A percentile compares a stretch with the other conserved stretches of the same genome.
These are phyloP conservation scores for Hyaloperonospora arabidopsidis DNA, from an alignment of 352 stramenopile species.

Conservation along the genomic window DNA sequence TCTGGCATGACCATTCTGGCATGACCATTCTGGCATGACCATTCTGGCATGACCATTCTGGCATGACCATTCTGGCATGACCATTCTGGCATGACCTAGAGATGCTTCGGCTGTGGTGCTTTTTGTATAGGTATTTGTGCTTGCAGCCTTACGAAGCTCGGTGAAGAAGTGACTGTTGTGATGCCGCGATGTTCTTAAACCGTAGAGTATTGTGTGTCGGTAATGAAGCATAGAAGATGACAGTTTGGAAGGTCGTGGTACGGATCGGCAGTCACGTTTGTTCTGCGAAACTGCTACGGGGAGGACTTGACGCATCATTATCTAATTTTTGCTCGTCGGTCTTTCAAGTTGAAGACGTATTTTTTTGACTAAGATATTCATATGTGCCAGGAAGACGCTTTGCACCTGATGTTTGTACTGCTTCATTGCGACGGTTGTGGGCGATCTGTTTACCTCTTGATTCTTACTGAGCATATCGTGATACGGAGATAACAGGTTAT, in stretches of 20 bases:
- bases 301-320: constrained; percentile 14
- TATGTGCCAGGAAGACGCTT: constrained; percentile 48
- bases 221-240: constrained; percentile 15
- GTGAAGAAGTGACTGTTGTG: not conserved
- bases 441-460: constrained; percentile 4
- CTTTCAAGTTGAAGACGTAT: constrained; percentile 31
- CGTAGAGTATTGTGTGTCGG: not conserved
- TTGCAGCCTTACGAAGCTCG: constrained; percentile 16
- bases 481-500: constrained; percentile 19
- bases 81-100: not conserved
- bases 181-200: constrained; percentile 3
- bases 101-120: no score
- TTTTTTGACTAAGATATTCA: constrained; percentile 54
- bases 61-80: no score
- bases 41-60: no score
- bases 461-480: constrained; percentile 3
- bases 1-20: no score
- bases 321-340: constrained; percentile 6
- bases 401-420: constrained; percentile 9
- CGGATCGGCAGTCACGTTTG: constrained; percentile 12
- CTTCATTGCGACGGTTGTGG: constrained; percentile 10
- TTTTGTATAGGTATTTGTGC: no score
- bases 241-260: constrained; percentile 7
- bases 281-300: constrained; percentile 41
- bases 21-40: no score